phyloP scores from a whole-genome alignment of 352 stramenopile species.

The Globisporangium cederbergense region DNA sequence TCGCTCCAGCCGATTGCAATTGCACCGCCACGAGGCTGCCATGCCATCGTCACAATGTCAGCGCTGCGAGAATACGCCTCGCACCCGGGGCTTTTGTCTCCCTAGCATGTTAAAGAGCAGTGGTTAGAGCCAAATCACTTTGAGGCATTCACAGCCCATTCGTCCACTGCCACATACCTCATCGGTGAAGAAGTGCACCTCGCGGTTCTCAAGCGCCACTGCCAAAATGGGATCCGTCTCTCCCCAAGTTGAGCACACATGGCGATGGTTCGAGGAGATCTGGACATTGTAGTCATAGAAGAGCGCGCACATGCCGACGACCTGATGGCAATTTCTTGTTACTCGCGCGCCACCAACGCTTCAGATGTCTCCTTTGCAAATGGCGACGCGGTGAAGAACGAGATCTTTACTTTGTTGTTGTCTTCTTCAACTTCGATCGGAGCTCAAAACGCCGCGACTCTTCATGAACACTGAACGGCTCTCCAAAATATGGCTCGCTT shows the following conservation, averaged over 20 bases:
- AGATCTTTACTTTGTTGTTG: not conserved
- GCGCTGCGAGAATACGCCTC: slow-evolving; percentile 57
- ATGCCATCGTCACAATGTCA: slow-evolving; percentile 81
- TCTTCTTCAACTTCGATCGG: not conserved
- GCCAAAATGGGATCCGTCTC: slow-evolving; percentile 82
- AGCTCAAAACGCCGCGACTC: slow-evolving; percentile 6
- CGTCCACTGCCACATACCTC: slow-evolving; percentile 40
- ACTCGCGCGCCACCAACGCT: not conserved
- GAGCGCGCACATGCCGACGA: slow-evolving; percentile 34
- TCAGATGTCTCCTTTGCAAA: not conserved
- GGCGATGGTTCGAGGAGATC: slow-evolving; percentile 54
- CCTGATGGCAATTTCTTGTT: not conserved
- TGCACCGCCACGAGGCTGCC: slow-evolving; percentile 79
- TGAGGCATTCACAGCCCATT: not conserved
- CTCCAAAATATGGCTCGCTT: not conserved
- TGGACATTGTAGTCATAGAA: slow-evolving; percentile 86
- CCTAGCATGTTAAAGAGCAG: slow-evolving; percentile 24
- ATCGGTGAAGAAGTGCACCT: slow-evolving; percentile 90
- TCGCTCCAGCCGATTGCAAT: slow-evolving; percentile 84
- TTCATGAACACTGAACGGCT: not conserved
- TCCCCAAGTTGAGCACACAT: slow-evolving; percentile 79
- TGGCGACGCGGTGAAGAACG: not conserved
- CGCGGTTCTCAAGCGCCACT: slow-evolving; percentile 73
- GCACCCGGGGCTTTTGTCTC: slow-evolving; percentile 58
- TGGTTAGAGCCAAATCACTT: not conserved